Conservation (phyloP, 2,329 filamentous ascomycete species). For the Penicillium decumbens region DNA sequence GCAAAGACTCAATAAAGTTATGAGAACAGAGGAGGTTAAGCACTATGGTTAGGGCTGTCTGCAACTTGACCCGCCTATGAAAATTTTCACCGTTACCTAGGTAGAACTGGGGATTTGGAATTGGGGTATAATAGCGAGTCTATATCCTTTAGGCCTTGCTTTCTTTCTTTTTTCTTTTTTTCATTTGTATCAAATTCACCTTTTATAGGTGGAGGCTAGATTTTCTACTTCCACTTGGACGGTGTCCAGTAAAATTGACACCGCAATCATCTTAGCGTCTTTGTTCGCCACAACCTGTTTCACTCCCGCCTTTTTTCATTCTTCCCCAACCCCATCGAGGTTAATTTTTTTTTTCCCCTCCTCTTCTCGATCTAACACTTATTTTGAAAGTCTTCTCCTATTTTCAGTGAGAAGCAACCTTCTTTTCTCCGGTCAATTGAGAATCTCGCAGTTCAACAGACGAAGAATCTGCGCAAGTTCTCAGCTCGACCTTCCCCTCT, state of each 20-base stretch:
- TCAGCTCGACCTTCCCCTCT: slow-evolving; percentile 5
- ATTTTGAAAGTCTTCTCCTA: neutral
- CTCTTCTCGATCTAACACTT: neutral
- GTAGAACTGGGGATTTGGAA: too few species aligned
- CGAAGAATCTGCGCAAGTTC: slow-evolving; percentile 17
- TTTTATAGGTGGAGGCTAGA: neutral
- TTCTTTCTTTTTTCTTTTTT: neutral
- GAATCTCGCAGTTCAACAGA: slow-evolving; percentile 1
- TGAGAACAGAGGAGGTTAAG: neutral
- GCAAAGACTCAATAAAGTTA: neutral
- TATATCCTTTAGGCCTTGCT: neutral
- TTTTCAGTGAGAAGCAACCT: neutral
- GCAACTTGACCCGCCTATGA: slow-evolving; percentile 9
- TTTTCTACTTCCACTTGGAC: neutral
- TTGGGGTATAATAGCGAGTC: neutral
- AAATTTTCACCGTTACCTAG: slow-evolving; percentile 9
- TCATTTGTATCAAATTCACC: neutral
- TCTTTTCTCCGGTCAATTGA: slow-evolving; percentile 2
- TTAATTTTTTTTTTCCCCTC: neutral
- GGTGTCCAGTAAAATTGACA: neutral
- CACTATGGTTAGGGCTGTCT: neutral
- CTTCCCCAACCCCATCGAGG: neutral
- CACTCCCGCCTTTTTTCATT: neutral
- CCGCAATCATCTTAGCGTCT: slow-evolving; percentile 1
- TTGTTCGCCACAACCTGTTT: neutral